Base-by-base conservation (phyloP, 2,329 filamentous ascomycete genomes). In the Claviceps sp. region DNA sequence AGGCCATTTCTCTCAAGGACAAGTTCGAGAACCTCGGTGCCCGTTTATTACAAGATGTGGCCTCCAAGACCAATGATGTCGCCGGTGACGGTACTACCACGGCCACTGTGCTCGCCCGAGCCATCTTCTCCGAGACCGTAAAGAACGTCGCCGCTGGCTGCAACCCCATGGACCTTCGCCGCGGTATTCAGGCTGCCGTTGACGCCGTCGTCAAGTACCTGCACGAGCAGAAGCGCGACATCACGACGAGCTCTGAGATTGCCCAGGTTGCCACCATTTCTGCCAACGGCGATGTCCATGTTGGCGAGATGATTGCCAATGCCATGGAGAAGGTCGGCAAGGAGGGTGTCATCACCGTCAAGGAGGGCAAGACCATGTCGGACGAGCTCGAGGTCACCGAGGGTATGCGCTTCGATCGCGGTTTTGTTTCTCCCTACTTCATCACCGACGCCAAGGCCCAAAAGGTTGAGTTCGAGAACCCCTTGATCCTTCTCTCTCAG, bases 241-340 rank as follows among this genome's bases (percentile, higher is more conserved):
- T 98, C 70, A 98, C 93, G 62, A 98, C 93, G 53, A 94, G 87
- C 67, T 88, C 84, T 64, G 93, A 98, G 79, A 88, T 98, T 65
- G 89, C 91, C 50, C 93, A 98, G 77, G 93, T 98, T 56, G 93
- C 93, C 59, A 97, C 93, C 63, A 98, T 98, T 75, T 91, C 85
- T 62, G 93, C 93, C 70, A 98, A 98, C 74, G 93, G 93, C 61
- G 93, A 98, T 68, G 82, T 82, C 54, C 90, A 96, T 74, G 88
- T 98, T 65, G 93, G 93, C 63, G 84, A 88, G 74, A 82, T 98
- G 67, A 93, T 98, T 70, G 90, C 93, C 67, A 96, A 84, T 68
- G 93, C 93, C 62, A 98, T 98, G 93, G 93, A 98, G 81, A 95
- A 95, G 81, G 93, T 98, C 58, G 93, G 93, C 73, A 98, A 98